Evolutionary conservation across 768 basidiomycete genomes (phyloP), one percentile per base, ranked within the genome.

Genomic region (Panellus pusillus): DNA sequence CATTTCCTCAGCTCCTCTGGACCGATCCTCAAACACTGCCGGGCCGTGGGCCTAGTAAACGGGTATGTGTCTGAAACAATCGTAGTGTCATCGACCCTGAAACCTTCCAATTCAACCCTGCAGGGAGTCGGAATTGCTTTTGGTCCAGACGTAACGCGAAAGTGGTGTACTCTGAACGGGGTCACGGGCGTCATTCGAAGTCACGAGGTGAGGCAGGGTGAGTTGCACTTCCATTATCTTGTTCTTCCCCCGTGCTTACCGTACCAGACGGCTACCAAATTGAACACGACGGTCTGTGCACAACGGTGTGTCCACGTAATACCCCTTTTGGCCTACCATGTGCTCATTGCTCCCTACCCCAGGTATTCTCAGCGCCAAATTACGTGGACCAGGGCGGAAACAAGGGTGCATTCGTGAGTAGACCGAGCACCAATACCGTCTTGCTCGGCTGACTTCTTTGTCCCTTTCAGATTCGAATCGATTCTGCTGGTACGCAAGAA

Each of bases 41-140:
- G 11, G 97, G 97, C 20, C 85, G 97, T 24, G 96, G 97, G 6
- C 96, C 97, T 12, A 95, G 92, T 66, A 98, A 98, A 78, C 86
- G 97, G 35, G 91, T 92, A 67, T 46, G 88, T 35, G 3, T 35
- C 7, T 8, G 3, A 8, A 35, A 14, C 24, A 24, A 24, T 24
- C 24, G 24, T 24, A 24, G 3, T 14, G 2, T 35, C 14, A 35
- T 11, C 32, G 14, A 35, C 32, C 32, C 32, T 35, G 32, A 35
- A 35, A 35, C 9, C 32, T 9, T 35, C 8, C 39, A n/a, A 20
- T 40, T 14, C 19, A 35, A 35, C 32, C 32, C 32, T 35, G 35
- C 46, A 93, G 89, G 97, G 97, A 47, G 94, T 98, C 55, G 97
- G 97, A 18, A 87, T 97, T 57, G 84, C 88, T 5, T 99, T 99